Conservation (phyloP, 192 early-diverging fungal genomes). For the Dissophora globulifera region DNA sequence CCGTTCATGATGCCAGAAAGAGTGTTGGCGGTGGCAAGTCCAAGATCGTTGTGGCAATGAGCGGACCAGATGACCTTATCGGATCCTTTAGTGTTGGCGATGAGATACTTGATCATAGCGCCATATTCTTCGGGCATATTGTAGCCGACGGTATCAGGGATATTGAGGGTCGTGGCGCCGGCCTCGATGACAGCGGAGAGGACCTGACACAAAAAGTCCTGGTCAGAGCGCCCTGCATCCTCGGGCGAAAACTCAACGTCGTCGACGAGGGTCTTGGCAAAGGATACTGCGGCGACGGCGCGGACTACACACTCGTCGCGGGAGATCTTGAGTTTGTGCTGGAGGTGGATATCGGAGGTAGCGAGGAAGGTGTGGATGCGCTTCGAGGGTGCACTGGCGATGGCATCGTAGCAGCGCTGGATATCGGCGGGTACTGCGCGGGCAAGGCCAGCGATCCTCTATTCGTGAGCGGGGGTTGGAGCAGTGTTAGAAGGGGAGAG, state of each 20-base stretch:
- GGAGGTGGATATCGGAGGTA: conserved; percentile 95
- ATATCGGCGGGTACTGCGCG: conserved; percentile 89
- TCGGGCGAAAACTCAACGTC: conserved; percentile 97
- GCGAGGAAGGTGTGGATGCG: conserved; percentile 97
- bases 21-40: conserved; percentile 96
- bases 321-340: conserved; percentile 92
- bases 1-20: conserved; percentile 91
- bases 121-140: conserved; percentile 94
- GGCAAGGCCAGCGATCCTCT: conserved; percentile 90
- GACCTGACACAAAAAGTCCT: conserved; percentile 87
- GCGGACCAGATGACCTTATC: conserved; percentile 88
- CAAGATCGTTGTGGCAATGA: conserved; percentile 99
- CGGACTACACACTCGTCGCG: conserved; percentile 87
- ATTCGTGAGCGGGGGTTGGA: conserved; percentile 9
- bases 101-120: conserved; percentile 82
- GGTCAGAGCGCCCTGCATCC: conserved; percentile 92
- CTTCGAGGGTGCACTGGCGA: conserved; percentile 84
- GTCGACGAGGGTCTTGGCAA: conserved; percentile 80
- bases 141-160: conserved; percentile 99
- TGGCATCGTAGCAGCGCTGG: conserved; percentile 88
- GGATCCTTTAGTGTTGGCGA: conserved; percentile 75
- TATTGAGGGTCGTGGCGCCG: conserved; percentile 95
- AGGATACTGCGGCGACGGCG: conserved; percentile 81
- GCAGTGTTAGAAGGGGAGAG: no score
- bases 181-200: conserved; percentile 85